Conservation (phyloP, 768 basidiomycete genomes). For the Suillus spraguei region DNA sequence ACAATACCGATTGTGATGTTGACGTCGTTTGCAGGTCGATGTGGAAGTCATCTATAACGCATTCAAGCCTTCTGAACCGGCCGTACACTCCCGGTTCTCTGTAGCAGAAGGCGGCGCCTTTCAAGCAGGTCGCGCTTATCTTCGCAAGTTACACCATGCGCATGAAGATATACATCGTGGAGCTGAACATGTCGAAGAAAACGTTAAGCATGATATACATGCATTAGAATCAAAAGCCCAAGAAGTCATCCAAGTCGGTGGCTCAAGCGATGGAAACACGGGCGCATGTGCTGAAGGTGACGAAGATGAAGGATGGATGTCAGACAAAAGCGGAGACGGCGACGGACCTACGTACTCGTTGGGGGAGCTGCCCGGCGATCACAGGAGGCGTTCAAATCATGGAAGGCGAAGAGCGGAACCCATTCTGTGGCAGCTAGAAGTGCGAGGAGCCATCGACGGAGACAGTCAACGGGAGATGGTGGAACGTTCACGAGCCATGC, state of each 20-base stretch:
- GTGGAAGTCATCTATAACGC: constrained; percentile 62
- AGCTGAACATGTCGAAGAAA: constrained; percentile 25
- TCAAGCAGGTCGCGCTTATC: constrained; percentile 14
- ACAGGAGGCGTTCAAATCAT: constrained; percentile 29
- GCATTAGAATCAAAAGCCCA: constrained; percentile 19
- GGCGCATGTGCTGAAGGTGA: constrained; percentile 19
- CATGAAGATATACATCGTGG: constrained; percentile 24
- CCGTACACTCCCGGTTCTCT: constrained; percentile 9
- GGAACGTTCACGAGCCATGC: constrained; percentile 10
- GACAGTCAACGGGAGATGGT: constrained; percentile 20
- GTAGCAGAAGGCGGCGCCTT: constrained; percentile 8
- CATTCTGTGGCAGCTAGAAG: constrained; percentile 9
- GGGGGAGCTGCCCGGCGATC: constrained; percentile 13
- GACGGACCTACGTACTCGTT: constrained; percentile 17
- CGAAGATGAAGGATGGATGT: constrained; percentile 64
- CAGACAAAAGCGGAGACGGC: constrained; percentile 47
- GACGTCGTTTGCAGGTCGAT: constrained; percentile 49
- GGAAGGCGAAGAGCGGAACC: constrained; percentile 19
- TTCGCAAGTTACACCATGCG: constrained; percentile 21
- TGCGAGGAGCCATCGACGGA: constrained; percentile 18
- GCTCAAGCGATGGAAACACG: constrained; percentile 15
- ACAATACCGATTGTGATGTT: constrained; percentile 14
- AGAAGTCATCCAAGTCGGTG: constrained; percentile 11
- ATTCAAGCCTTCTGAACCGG: constrained; percentile 18
- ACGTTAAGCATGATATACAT: constrained; percentile 20